These are phyloP conservation scores for Monosporascus sp. DNA, from an alignment of 2,329 filamentous ascomycete genomes.

Conservation along the genomic window DNA sequence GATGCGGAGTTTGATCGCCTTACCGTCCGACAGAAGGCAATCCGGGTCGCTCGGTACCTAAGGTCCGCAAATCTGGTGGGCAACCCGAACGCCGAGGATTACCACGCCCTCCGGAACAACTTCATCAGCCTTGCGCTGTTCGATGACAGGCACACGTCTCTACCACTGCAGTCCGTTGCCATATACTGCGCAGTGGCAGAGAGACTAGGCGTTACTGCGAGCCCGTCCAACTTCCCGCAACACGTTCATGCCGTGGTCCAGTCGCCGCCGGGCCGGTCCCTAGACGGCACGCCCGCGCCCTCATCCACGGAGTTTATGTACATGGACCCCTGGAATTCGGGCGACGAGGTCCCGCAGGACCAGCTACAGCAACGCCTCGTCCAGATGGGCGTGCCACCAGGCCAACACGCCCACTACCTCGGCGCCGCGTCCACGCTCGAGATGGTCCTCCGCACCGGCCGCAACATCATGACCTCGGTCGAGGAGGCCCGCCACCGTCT, in stretches of 20 bases:
- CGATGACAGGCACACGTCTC: constrained; percentile 42
- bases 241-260: constrained; percentile 61
- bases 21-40: constrained; percentile 45
- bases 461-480: constrained; percentile 59
- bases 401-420: constrained; percentile 33
- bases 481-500: constrained; percentile 30
- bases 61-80: constrained; percentile 45
- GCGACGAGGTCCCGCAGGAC: constrained; percentile 3
- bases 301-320: constrained; percentile 41
- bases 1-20: constrained; percentile 37
- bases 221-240: constrained; percentile 59
- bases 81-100: constrained; percentile 37
- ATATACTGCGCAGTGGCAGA: constrained; percentile 60
- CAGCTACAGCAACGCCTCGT: constrained; percentile 2
- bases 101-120: constrained; percentile 58
- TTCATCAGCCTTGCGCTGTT: constrained; percentile 57
- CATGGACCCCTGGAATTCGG: constrained; percentile 41
- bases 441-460: constrained; percentile 55
- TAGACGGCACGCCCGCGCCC: constrained; percentile 17
- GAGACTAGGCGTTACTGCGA: constrained; percentile 52
- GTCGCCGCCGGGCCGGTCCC: constrained; percentile 20
- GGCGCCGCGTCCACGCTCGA: constrained; percentile 45
- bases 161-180: constrained; percentile 60
- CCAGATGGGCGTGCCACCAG: background rate
- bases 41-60: constrained; percentile 47